A percentile compares a stretch with the other conserved stretches of the same genome.
Conservation (phyloP, 805 yeast species). For the Lachancea sp. region DNA sequence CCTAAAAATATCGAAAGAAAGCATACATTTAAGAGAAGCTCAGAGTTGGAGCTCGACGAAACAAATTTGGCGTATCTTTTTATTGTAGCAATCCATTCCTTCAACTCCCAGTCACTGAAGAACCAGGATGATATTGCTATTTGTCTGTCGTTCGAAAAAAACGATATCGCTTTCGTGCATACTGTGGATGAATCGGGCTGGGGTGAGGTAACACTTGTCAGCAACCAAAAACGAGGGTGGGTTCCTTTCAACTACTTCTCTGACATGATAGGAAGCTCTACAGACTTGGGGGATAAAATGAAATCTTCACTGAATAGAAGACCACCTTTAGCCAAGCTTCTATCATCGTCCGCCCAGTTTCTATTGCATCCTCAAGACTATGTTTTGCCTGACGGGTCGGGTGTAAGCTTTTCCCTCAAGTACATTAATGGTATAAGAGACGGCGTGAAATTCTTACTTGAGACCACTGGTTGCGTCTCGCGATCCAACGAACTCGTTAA, state of each 20-base stretch:
- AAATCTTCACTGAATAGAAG: conserved; percentile 31
- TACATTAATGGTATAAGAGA: conserved; percentile 62
- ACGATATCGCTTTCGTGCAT: conserved; percentile 71
- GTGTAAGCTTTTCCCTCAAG: conserved; percentile 48
- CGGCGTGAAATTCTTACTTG: conserved; percentile 60
- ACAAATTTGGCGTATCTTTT: conserved; percentile 50
- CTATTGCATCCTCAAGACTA: conserved; percentile 57
- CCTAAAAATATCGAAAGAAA: conserved; percentile 6
- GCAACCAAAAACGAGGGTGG: conserved; percentile 67
- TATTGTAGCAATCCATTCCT: conserved; percentile 51
- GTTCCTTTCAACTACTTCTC: conserved; percentile 77
- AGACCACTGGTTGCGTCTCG: conserved; percentile 67
- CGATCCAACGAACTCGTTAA: conserved; percentile 66
- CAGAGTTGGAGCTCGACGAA: conserved; percentile 24
- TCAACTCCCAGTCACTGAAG: conserved; percentile 53
- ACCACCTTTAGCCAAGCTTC: conserved; percentile 47
- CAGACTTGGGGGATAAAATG: neutral
- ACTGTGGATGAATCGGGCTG: conserved; percentile 77
- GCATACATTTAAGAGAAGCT: conserved; percentile 20
- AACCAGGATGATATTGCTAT: conserved; percentile 62
- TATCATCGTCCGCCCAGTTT: conserved; percentile 61
- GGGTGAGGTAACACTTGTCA: conserved; percentile 76
- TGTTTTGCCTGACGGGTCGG: conserved; percentile 28
- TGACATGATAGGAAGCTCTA: conserved; percentile 32
- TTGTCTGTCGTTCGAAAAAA: conserved; percentile 63